phyloP scores from a whole-genome alignment of 352 stramenopile species.

The Phytophthora rubi region DNA sequence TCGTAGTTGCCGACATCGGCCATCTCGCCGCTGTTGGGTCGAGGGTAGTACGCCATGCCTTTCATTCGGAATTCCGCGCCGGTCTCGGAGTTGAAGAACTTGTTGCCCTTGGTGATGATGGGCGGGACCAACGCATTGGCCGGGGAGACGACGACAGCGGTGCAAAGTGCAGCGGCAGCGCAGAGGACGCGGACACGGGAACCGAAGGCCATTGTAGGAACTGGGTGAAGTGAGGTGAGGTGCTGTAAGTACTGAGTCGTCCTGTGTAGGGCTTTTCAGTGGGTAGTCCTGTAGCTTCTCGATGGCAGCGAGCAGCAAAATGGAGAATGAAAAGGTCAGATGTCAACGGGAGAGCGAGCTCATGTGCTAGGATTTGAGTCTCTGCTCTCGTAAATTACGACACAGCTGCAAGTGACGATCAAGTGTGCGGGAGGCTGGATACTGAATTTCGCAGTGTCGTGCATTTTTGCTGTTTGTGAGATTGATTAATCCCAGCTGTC shows the following conservation, averaged over 20 bases:
- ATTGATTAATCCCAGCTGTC: slow-evolving; percentile 28
- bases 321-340: slow-evolving; percentile 30
- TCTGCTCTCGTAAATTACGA: background rate
- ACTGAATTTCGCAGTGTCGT: slow-evolving; percentile 12
- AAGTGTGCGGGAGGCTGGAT: slow-evolving; percentile 21
- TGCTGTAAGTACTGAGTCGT: slow-evolving; percentile 26
- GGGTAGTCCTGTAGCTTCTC: slow-evolving; percentile 22
- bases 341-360: slow-evolving; percentile 18
- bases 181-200: slow-evolving; percentile 28
- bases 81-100: slow-evolving; percentile 82
- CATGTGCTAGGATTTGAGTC: slow-evolving; percentile 14
- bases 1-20: slow-evolving; percentile 62
- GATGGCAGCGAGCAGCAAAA: slow-evolving; percentile 31
- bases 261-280: slow-evolving; percentile 24
- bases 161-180: slow-evolving; percentile 23
- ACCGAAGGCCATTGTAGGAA: slow-evolving; percentile 29
- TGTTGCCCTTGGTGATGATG: slow-evolving; percentile 78
- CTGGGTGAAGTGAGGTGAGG: background rate
- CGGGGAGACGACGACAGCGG: slow-evolving; percentile 17
- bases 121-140: slow-evolving; percentile 51
- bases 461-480: slow-evolving; percentile 33
- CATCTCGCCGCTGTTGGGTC: slow-evolving; percentile 69
- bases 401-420: background rate
- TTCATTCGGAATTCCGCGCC: slow-evolving; percentile 75
- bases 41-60: slow-evolving; percentile 78